Conservation (phyloP, 2,329 filamentous ascomycete genomes). For the Teratosphaeria destructans region DNA sequence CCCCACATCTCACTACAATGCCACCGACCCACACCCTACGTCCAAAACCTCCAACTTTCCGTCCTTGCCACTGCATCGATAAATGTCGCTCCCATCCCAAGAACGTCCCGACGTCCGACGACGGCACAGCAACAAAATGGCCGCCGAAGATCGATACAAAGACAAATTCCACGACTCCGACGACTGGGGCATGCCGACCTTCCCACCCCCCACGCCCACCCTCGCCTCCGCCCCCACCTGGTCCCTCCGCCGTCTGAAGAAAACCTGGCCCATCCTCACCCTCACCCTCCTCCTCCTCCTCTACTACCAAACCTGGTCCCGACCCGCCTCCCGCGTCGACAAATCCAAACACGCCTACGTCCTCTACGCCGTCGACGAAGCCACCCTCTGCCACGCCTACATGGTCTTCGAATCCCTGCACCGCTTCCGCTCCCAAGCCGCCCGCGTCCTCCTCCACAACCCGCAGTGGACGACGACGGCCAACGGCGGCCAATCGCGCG, state of each 20-base stretch:
- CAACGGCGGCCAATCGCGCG: conserved; percentile 4
- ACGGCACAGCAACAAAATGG: neutral
- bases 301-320: conserved; percentile 4
- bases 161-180: conserved; percentile 2
- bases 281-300: conserved; percentile 2
- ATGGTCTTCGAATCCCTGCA: conserved; percentile 34
- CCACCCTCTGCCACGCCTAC: conserved; percentile 35
- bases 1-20: neutral
- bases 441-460: conserved; percentile 33
- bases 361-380: conserved; percentile 34
- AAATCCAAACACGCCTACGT: conserved; percentile 34
- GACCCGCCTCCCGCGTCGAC: conserved; percentile 1
- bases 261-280: neutral
- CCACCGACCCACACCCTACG: neutral
- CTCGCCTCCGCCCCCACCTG: neutral
- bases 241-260: neutral
- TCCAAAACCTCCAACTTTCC: neutral
- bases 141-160: conserved; percentile 3
- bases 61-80: neutral
- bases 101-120: neutral
- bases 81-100: neutral
- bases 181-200: conserved; percentile 7
- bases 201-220: neutral
- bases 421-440: conserved; percentile 30
- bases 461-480: conserved; percentile 6